Base-by-base conservation (phyloP, 2,329 filamentous ascomycete species). In the Diatrype stigma region DNA sequence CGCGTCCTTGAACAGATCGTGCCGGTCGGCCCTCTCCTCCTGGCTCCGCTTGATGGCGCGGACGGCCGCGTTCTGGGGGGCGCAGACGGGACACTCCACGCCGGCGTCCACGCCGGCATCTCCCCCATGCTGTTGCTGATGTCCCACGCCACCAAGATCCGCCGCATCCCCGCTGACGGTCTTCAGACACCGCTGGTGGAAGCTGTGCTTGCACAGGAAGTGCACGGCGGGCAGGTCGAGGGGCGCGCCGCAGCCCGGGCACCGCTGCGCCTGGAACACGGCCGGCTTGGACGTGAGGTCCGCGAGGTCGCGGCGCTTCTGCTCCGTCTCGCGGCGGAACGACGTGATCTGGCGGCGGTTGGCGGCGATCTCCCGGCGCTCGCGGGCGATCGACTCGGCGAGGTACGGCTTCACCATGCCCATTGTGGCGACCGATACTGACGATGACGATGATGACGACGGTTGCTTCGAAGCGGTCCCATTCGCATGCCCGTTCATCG, bases 351-450 rank as follows among this genome's bases (percentile, higher is more conserved):
- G 82, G 37, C 86, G 83, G 47, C 89, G 82, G 67, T 97, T 97
- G 34, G 78, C 68, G 7, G 74, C 83, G 53, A 99, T 96, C 62
- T 96, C 92, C 53, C 85, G 85, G 23, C 90, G 82, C 71, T 99
- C 94, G 47, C 90, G 84, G 59, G 90, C 86, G 56, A 99, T 96
- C 8, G 92, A 96, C 46, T 88, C 84, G 56, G 88, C 84, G 2
- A 99, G 83, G 69, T 99, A 99, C 6, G 86, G 84, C 71, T 96
- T 97, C 55, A 99, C 87, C 80, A 97, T 91, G 47, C 93, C 94
- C 89, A 99, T 96, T 0, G 91, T 97, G 1, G 95, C 93, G 2
- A 96, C 90, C 53, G 72, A 51, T 66, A 76, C 69, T 45, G 80
- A 75, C n/a, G n/a, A n/a, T n/a, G n/a, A n/a, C n/a, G n/a, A n/a